Percentiles rank a stretch among this genome's conserved stretches.
Evolutionary conservation across 1,284 basidiomycete genomes (phyloP).

Genomic region (Dichomitus squalens): DNA sequence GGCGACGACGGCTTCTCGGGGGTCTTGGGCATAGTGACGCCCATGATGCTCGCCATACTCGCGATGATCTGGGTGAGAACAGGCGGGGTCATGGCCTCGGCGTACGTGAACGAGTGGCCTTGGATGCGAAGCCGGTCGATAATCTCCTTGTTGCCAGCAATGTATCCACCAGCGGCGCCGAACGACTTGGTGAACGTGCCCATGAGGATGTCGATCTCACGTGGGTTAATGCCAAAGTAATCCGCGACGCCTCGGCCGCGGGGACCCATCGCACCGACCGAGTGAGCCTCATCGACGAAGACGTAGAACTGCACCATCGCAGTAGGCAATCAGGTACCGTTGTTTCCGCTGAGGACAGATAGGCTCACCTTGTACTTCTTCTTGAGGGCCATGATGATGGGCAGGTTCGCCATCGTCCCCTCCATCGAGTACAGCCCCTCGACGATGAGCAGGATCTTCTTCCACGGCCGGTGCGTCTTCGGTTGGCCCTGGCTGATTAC

Average conservation of each 20-base stretch:
- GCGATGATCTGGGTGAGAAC: constrained; percentile 92
- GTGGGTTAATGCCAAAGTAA: constrained; percentile 90
- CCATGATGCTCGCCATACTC: constrained; percentile 97
- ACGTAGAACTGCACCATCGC: constrained; percentile 80
- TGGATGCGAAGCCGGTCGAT: constrained; percentile 83
- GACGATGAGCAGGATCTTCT: constrained; percentile 95
- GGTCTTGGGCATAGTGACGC: constrained; percentile 54
- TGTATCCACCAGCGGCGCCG: constrained; percentile 96
- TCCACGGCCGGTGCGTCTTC: constrained; percentile 97
- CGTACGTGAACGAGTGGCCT: constrained; percentile 87
- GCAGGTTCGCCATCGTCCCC: constrained; percentile 89
- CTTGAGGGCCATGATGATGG: constrained; percentile 86
- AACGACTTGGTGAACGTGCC: constrained; percentile 99
- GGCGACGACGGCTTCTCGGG: constrained; percentile 28
- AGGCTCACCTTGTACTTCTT: constrained; percentile 87
- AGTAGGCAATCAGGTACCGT: constrained; percentile 4
- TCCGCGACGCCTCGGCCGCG: constrained; percentile 94
- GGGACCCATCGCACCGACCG: constrained; percentile 93
- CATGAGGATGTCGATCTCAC: constrained; percentile 92
- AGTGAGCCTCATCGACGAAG: constrained; percentile 97
- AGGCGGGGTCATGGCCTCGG: constrained; percentile 90
- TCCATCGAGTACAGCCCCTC: constrained; percentile 99
- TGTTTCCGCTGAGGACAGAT: background rate
- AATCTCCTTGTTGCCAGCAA: constrained; percentile 81
- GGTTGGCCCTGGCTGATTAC: constrained; percentile 97